Conservation (phyloP, 805 yeast species). For the Kazachstania africana region DNA sequence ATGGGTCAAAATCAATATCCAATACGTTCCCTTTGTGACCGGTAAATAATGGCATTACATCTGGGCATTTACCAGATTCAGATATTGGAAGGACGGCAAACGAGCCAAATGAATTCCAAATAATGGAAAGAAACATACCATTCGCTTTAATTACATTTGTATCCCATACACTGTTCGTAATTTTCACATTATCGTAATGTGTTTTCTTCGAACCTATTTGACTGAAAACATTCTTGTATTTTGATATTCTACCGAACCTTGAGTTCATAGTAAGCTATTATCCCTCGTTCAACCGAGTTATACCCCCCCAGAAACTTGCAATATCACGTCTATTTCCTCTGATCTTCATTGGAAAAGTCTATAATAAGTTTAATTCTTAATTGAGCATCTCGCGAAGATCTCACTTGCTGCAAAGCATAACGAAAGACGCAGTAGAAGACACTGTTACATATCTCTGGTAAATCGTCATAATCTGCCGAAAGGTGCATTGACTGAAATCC, state of each 20-base stretch:
- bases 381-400: no score
- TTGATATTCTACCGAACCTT: slow-evolving; percentile 90
- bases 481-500: no score
- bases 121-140: slow-evolving; percentile 74
- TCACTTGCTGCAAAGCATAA: no score
- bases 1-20: slow-evolving; percentile 94
- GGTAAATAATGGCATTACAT: slow-evolving; percentile 81
- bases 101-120: slow-evolving; percentile 92
- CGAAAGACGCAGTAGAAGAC: no score
- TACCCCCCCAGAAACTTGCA: no score
- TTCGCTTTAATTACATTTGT: slow-evolving; percentile 80
- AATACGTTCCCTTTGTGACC: slow-evolving; percentile 96
- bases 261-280: no score
- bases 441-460: no score
- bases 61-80: slow-evolving; percentile 90
- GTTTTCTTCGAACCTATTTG: slow-evolving; percentile 54
- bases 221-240: slow-evolving; percentile 92
- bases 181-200: slow-evolving; percentile 40
- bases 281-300: no score
- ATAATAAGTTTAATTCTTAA: no score
- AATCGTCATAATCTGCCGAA: no score
- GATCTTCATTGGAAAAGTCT: no score
- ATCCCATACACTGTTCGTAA: slow-evolving; percentile 92
- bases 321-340: no score
- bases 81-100: slow-evolving; percentile 82